Conservation (phyloP, 2,329 filamentous ascomycete species). For the Pestalotiopsis sp. region DNA sequence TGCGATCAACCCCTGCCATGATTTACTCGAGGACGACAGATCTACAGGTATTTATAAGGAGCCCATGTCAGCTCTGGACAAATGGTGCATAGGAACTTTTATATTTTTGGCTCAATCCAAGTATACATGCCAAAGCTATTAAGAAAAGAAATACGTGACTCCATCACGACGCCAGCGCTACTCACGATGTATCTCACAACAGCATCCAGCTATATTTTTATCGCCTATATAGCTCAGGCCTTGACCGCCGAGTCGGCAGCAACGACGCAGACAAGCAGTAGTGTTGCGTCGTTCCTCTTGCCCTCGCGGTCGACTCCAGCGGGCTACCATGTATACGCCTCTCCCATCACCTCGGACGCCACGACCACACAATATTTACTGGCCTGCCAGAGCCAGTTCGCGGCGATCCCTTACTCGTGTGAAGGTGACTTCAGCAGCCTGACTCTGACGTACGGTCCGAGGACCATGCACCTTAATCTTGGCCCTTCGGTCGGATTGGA, state of each 20-base stretch:
- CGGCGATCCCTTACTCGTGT: background rate
- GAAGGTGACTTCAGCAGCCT: conserved; percentile 8
- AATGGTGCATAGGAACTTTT: background rate
- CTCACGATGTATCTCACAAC: background rate
- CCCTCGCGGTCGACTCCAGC: conserved; percentile 6
- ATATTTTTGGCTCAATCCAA: background rate
- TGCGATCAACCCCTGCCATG: background rate
- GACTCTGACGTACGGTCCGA: conserved; percentile 4
- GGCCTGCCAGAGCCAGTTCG: conserved; percentile 1
- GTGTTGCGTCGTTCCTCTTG: background rate
- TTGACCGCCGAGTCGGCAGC: background rate
- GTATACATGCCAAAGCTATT: background rate
- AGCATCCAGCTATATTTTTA: background rate
- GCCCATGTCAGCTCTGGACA: background rate
- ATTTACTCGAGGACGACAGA: background rate
- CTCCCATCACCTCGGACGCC: conserved; percentile 2
- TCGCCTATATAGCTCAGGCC: background rate
- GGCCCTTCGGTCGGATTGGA: background rate
- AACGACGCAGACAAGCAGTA: conserved; percentile 3
- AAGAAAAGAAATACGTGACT: background rate
- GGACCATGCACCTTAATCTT: conserved; percentile 8
- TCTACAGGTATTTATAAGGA: no score
- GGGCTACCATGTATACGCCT: conserved; percentile 9
- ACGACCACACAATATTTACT: conserved; percentile 3
- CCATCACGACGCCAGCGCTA: background rate